phyloP scores from a whole-genome alignment of 2,329 filamentous ascomycete genomes.

The Periconia digitata region DNA sequence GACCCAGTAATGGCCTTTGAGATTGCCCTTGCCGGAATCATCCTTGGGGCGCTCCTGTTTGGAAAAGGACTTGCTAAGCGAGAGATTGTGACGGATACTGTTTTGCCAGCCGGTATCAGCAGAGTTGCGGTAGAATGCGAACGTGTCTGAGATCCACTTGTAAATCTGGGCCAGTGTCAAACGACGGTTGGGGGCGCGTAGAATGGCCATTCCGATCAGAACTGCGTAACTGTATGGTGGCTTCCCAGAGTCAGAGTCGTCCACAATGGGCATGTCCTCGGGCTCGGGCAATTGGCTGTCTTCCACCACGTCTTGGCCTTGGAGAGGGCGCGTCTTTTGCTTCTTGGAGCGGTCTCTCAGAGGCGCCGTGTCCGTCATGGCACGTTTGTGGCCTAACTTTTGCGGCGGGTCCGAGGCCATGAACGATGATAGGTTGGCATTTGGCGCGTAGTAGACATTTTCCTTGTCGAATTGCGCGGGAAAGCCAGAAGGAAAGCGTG shows the following conservation, averaged over 20 bases:
- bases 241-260: constrained; percentile 82
- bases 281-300: constrained; percentile 65
- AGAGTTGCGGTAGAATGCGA: constrained; percentile 76
- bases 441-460: constrained; percentile 48
- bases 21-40: constrained; percentile 92
- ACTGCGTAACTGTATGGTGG: constrained; percentile 91
- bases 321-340: constrained; percentile 57
- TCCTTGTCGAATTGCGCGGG: constrained; percentile 52
- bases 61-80: constrained; percentile 92
- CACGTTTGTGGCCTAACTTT: constrained; percentile 55
- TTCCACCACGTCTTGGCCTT: constrained; percentile 24
- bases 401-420: constrained; percentile 28
- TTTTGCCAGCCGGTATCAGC: constrained; percentile 96
- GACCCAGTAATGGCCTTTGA: constrained; percentile 96
- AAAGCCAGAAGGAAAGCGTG: constrained; percentile 57
- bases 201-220: constrained; percentile 94
- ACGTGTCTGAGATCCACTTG: constrained; percentile 98
- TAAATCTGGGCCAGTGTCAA: constrained; percentile 95
- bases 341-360: constrained; percentile 75
- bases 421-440: constrained; percentile 36
- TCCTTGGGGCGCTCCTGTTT: constrained; percentile 96
- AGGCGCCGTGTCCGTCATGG: constrained; percentile 71
- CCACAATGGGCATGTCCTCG: constrained; percentile 76
- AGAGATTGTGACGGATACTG: constrained; percentile 97
- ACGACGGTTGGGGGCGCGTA: constrained; percentile 78